These are phyloP conservation scores for Colletotrichum sp. DNA, from an alignment of 2,329 filamentous ascomycete species.

Conservation along the genomic window DNA sequence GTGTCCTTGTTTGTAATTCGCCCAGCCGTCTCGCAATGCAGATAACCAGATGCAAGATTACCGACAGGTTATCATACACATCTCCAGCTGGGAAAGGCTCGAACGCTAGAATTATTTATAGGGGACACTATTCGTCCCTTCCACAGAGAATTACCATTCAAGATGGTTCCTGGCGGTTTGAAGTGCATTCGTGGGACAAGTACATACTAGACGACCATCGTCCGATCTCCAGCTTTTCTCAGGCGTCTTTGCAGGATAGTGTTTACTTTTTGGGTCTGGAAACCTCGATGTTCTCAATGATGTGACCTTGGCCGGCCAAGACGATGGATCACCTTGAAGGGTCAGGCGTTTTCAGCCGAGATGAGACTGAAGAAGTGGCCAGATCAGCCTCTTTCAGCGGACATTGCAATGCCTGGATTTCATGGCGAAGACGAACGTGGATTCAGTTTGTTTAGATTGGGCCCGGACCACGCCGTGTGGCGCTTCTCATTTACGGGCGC, in stretches of 20 bases:
- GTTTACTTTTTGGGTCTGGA: accelerated
- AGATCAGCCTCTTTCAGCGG: neutral
- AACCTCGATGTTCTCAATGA: neutral
- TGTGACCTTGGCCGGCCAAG: neutral
- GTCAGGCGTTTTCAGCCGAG: neutral
- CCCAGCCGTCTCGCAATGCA: neutral
- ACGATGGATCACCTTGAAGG: neutral
- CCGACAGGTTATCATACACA: neutral
- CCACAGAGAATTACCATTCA: neutral
- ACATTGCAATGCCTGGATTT: neutral
- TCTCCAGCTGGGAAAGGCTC: neutral
- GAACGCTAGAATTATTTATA: accelerated
- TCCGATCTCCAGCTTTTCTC: neutral
- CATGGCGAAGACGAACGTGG: neutral
- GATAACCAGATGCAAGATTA: neutral
- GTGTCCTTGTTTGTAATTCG: neutral
- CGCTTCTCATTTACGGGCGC: neutral
- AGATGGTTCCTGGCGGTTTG: neutral
- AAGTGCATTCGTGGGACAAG: neutral
- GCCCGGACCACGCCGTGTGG: neutral
- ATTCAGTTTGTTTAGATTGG: neutral
- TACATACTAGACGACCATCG: neutral
- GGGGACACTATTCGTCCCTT: too few species aligned
- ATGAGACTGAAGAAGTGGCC: neutral
- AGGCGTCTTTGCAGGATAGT: accelerated